phyloP scores from a whole-genome alignment of 441 rosid genomes.

The Gossypium aridum region DNA sequence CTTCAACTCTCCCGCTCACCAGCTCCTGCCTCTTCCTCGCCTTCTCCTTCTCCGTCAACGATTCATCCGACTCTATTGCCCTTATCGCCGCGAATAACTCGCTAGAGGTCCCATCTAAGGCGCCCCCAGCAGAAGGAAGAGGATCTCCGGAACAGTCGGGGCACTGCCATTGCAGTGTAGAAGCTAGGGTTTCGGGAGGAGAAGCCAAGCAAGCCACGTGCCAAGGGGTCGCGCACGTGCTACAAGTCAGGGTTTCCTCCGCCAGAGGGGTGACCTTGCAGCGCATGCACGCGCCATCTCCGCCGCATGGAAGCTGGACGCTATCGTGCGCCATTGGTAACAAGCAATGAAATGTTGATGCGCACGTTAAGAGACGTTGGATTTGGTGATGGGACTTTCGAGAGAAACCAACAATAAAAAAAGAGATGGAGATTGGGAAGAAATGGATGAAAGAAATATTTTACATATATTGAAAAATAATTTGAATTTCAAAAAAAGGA shows the following conservation, averaged over 20 bases:
- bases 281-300: slow-evolving; percentile 42
- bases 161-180: slow-evolving; percentile 20
- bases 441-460: no score
- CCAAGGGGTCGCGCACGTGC: slow-evolving; percentile 48
- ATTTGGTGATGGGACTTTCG: neutral
- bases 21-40: slow-evolving; percentile 20
- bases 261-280: slow-evolving; percentile 30
- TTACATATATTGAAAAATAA: neutral
- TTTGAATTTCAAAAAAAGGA: neutral
- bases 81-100: slow-evolving; percentile 19
- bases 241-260: slow-evolving; percentile 40
- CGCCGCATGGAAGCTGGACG: slow-evolving; percentile 53
- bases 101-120: neutral
- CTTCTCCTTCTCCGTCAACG: slow-evolving; percentile 24
- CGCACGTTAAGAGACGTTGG: neutral
- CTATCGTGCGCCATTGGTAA: slow-evolving; percentile 33
- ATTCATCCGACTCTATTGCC: slow-evolving; percentile 21
- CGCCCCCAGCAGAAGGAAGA: neutral
- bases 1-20: slow-evolving; percentile 13
- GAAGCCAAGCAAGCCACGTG: slow-evolving; percentile 23
- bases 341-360: neutral
- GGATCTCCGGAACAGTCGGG: slow-evolving; percentile 18
- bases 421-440: no score
- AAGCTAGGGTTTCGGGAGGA: slow-evolving; percentile 14
- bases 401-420: neutral